Base-by-base conservation (phyloP, 2,329 filamentous ascomycete species). In the Polychaeton citri region DNA sequence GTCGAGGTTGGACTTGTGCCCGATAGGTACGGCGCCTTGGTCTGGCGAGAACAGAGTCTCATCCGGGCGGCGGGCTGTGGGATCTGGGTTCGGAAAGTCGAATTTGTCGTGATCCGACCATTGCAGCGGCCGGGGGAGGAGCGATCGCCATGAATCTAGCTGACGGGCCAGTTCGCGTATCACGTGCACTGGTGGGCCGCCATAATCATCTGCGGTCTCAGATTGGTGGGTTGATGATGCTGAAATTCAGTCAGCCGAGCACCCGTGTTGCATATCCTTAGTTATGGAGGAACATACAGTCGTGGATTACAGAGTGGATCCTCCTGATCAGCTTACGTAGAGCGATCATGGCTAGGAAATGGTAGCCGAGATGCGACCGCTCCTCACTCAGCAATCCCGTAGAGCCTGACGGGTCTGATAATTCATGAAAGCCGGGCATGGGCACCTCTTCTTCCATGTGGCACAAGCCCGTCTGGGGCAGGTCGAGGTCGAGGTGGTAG, bases 281-380 rank as follows among this genome's bases (percentile, higher is more conserved):
- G n/a, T 19, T 9, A 20, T 35, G 12, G 12, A 24, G 17, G 21
- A 10, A 57, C 68, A 55, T 55, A 74, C 72, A 61, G 42, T 68
- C 65, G 39, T 60, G 66, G 19, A 77, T 61, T 2, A 61, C 59
- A 30, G 58, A 58, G 48, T 77, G 67, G 13, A 75, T 68, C 16
- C 67, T 62, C 1, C 65, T 61, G 24, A 69, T 68, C 2, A 77
- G 54, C 17, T 68, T 60, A 15, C 69, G 61, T 13, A 78, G 59
- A 8, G 71, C 68, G 32, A 78, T 69, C 46, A 76, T 72, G 0
- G 73, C 74, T 2, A 70, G 64, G 49, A 74, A 76, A 44, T 77
- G 65, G 39, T 73, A 68, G 41, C 72, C 66, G 38, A 70, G 72
- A 40, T 73, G 65, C 2, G 69, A 67, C 7, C 60, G 53, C 41